Base-by-base conservation (phyloP, 495 filamentous ascomycete genomes). In the Trichoderma asperelloides region DNA sequence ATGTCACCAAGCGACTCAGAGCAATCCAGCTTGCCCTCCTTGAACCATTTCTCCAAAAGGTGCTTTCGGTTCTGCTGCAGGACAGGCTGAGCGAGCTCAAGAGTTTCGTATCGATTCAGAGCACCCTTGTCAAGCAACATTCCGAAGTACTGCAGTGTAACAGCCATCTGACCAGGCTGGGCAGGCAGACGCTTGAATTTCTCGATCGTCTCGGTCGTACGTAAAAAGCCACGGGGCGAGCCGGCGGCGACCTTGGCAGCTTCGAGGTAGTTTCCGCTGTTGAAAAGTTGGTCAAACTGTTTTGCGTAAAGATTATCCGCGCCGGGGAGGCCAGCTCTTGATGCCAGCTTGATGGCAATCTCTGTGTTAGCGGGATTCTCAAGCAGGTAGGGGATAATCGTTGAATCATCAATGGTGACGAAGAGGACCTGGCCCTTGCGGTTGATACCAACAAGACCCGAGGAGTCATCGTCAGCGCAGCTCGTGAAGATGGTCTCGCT, bases 401-500 rank as follows among this genome's bases (percentile, higher is more conserved):
- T 94, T 73, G 82, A 87, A 78, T 99, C 95, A 73, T 97, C 92
- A 63, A 98, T 88, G 68, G 88, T 91, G 66, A 98, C 94, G 62
- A 93, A 88, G 71, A 99, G 82, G 49, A 99, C 93, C 77, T 98
- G 96, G 51, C 95, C 95, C 80, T 96, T 96, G 66, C 96, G 86
- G 76, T 99, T 99, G 67, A 99, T 91, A 65, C 93, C 93, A n/a
- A 97, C 84, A 68, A 97, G 87, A 71, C 95, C 95, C 66, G 86
- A 86, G 28, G 91, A 92, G 1, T 93, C 88, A n/a, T 83, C 84
- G 74, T 98, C 94, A 16, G 87, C 79, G 6, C 92, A 88, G 15
- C 93, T 96, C 18, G 93, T 93, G 79, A 99, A 99, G 73, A 99
- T 98, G 0, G 95, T 99, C 74, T 99, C 95, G 79, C 92, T 96